Base-by-base conservation (phyloP, 306 rosid genomes). In the Trifolium dubium region DNA sequence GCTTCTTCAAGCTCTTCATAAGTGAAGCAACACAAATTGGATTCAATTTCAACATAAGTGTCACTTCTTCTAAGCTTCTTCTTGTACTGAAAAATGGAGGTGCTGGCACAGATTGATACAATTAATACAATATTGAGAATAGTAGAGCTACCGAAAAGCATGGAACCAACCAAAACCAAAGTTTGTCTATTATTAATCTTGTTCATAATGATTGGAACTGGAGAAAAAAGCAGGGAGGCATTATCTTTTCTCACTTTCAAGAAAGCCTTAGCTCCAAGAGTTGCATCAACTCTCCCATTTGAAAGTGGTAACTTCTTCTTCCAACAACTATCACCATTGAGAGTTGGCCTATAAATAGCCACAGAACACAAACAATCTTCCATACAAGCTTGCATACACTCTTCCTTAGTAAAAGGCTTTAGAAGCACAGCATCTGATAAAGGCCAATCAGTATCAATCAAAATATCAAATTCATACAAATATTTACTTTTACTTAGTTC, bases 241-340 rank as follows among this genome's bases (percentile, higher is more conserved):
- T 34, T 79, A 8, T 53, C 83, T 37, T 71, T 87, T 81, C 88
- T 86, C 49, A 82, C 77, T 72, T 82, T 85, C 40, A 82, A 35
- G 0, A 82, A 58, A 43, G 80, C 71, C 79, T 73, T 85, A 6
- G 41, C 74, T 6, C 66, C 79, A 14, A 76, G 77, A 6, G 46
- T 8, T 12, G 0, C n/a, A 11, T 44, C 50, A 9, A 44, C 14
- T 44, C n/a, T 44, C n/a, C 50, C 50, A 11, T 44, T 44, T 11
- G 50, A 44, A 5, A 44, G 50, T 44, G 50, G 50, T 44, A 44
- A 44, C n/a, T 44, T 44, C 50, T 44, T 44, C 5, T 44, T 44
- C 6, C 6, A 44, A 44, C 50, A 44, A 11, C 50, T 44, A 44
- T 12, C 4, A 44, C 50, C 50, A 0, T 11, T n/a, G n/a, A n/a